A percentile compares a stretch with the other conserved stretches of the same genome.
phyloP scores from a whole-genome alignment of 2,329 filamentous ascomycete species.

The Passalora sequoiae region DNA sequence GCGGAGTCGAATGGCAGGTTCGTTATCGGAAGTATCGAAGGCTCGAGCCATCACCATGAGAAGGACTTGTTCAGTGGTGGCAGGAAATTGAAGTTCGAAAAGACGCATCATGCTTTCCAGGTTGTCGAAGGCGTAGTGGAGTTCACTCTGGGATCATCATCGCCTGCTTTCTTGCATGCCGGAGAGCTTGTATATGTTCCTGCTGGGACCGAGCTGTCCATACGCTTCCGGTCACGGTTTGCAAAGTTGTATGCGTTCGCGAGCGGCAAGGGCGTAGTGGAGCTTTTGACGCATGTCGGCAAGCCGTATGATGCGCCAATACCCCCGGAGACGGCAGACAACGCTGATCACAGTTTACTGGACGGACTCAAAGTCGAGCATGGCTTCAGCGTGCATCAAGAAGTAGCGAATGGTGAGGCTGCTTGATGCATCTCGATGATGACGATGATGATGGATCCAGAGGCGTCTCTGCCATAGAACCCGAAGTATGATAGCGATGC shows the following conservation, averaged over 20 bases:
- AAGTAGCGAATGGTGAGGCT: not conserved
- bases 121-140: constrained; percentile 45
- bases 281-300: constrained; percentile 39
- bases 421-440: no score
- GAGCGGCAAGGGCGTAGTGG: constrained; percentile 46
- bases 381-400: constrained; percentile 1
- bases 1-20: constrained; percentile 47
- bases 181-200: constrained; percentile 49
- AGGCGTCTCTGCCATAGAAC: no score
- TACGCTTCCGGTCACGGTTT: constrained; percentile 45
- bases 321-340: constrained; percentile 20
- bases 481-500: no score
- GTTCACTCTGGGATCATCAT: constrained; percentile 38
- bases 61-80: constrained; percentile 31
- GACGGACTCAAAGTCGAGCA: not conserved
- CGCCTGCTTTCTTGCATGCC: constrained; percentile 37
- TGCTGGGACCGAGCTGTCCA: constrained; percentile 42
- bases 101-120: constrained; percentile 51
- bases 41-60: constrained; percentile 35
- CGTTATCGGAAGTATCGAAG: constrained; percentile 51
- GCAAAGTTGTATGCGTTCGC: constrained; percentile 47
- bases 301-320: constrained; percentile 18
- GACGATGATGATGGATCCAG: no score
- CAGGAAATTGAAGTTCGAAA: constrained; percentile 40
- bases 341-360: not conserved